Evolutionary conservation across 2,329 filamentous ascomycete species (phyloP).

Genomic region (Ustulina deusta): DNA sequence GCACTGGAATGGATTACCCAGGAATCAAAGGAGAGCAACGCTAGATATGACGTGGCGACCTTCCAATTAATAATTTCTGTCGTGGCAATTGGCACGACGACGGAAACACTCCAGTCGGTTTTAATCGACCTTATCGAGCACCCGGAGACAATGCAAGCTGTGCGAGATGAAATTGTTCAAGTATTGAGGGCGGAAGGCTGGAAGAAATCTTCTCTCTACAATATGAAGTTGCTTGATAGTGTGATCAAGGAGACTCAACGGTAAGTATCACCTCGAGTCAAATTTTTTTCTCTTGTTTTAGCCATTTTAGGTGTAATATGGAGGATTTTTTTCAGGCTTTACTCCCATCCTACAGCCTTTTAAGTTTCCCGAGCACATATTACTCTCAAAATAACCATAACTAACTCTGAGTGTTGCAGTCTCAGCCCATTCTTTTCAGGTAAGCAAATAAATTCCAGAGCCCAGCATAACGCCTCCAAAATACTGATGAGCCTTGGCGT

Average conservation of each 20-base stretch:
- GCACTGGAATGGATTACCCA: constrained; percentile 56
- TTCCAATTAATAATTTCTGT: constrained; percentile 49
- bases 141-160: constrained; percentile 56
- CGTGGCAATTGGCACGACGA: constrained; percentile 55
- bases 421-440: constrained; percentile 45
- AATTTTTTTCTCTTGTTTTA: too few species aligned
- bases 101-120: constrained; percentile 49
- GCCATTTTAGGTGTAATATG: neutral
- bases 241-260: constrained; percentile 54
- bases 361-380: neutral
- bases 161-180: constrained; percentile 58
- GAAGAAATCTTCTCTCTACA: constrained; percentile 46
- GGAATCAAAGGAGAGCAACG: constrained; percentile 46
- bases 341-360: neutral
- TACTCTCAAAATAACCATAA: neutral
- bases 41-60: constrained; percentile 45
- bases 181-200: constrained; percentile 42
- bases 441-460: constrained; percentile 29
- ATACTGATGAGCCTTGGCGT: constrained; percentile 5
- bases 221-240: constrained; percentile 53
- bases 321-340: neutral
- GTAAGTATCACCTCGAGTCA: neutral
- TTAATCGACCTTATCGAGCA: constrained; percentile 56
- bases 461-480: neutral
- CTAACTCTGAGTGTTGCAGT: constrained; percentile 25